Percentiles rank a stretch among this genome's conserved stretches.
These are phyloP conservation scores for Berberis thunbergii DNA, from an alignment of 164 flowering plant species.

Conservation along the genomic window DNA sequence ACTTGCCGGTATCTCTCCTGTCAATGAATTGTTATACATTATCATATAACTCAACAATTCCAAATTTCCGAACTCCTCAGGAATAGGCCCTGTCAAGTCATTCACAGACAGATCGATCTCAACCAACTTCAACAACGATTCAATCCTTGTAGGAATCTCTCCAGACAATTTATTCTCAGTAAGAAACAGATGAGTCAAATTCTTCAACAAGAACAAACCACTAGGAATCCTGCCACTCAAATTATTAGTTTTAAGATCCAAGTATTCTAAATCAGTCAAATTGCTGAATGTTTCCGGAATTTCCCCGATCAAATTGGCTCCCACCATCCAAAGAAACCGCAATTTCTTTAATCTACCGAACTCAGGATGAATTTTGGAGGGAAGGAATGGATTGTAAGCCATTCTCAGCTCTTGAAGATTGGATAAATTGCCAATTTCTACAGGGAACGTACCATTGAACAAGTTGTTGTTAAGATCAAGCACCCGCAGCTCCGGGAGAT, in stretches of 20 bases:
- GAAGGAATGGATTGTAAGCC: slow-evolving; percentile 29
- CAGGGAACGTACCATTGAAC: slow-evolving; percentile 53
- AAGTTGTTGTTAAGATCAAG: slow-evolving; percentile 28
- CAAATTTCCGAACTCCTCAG: slow-evolving; percentile 50
- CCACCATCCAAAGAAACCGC: slow-evolving; percentile 26
- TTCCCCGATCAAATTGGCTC: slow-evolving; percentile 43
- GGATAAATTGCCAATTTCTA: slow-evolving; percentile 47
- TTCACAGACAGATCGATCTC: slow-evolving; percentile 49
- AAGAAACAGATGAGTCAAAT: slow-evolving; percentile 34
- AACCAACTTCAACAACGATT: slow-evolving; percentile 22
- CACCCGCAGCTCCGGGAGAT: slow-evolving; percentile 19
- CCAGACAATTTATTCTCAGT: slow-evolving; percentile 46
- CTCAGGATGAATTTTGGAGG: slow-evolving; percentile 32
- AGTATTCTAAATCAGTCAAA: slow-evolving; percentile 26
- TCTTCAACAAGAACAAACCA: slow-evolving; percentile 45
- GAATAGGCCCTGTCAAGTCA: slow-evolving; percentile 53
- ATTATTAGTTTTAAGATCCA: slow-evolving; percentile 46
- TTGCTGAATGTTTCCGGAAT: slow-evolving; percentile 39
- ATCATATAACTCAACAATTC: slow-evolving; percentile 19
- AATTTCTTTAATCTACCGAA: slow-evolving; percentile 49
- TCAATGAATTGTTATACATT: slow-evolving; percentile 33
- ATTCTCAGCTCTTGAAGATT: slow-evolving; percentile 35
- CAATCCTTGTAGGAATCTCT: slow-evolving; percentile 34
- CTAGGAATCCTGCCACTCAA: slow-evolving; percentile 47
- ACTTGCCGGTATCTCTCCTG: slow-evolving; percentile 37